These are phyloP conservation scores for Mollisiaceae sp. DNA, from an alignment of 2,329 filamentous ascomycete species.

Conservation along the genomic window DNA sequence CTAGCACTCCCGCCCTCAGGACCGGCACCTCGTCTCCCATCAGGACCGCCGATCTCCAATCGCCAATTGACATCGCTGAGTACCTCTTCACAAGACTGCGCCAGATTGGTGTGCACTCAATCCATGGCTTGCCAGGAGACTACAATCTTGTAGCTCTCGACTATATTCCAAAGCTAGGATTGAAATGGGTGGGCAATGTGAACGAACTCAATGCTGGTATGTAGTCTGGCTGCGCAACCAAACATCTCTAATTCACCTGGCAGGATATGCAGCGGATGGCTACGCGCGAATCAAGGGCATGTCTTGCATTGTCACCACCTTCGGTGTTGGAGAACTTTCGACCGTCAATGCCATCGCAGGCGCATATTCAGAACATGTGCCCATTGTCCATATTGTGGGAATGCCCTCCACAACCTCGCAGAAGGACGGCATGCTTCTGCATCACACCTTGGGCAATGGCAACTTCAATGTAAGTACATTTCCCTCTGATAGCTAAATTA, in stretches of 20 bases:
- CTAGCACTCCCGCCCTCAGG: constrained; percentile 13
- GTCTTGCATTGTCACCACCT: constrained; percentile 73
- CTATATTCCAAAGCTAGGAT: constrained; percentile 61
- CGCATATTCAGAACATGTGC: constrained; percentile 74
- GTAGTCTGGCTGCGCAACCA: constrained; percentile 27
- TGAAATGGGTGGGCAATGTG: constrained; percentile 71
- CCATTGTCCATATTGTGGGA: constrained; percentile 69
- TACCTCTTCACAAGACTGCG: constrained; percentile 70
- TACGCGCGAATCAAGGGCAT: constrained; percentile 77
- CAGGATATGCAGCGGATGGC: constrained; percentile 79
- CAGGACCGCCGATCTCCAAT: constrained; percentile 47
- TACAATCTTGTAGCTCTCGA: constrained; percentile 75
- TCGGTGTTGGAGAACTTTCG: constrained; percentile 76
- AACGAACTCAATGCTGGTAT: constrained; percentile 76
- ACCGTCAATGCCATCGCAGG: constrained; percentile 76
- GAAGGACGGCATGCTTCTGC: constrained; percentile 54
- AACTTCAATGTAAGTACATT: constrained; percentile 67
- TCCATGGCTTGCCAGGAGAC: constrained; percentile 75
- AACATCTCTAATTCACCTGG: constrained; percentile 4
- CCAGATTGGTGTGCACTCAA: constrained; percentile 66
- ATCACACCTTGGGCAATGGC: constrained; percentile 77
- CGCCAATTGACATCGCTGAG: constrained; percentile 61
- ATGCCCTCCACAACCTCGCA: constrained; percentile 54
- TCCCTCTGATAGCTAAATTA: neutral
- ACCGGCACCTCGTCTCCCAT: constrained; percentile 41